Evolutionary conservation across 805 yeast species (phyloP), one percentile per base, ranked within the genome.

Genomic region (Metschnikowia shivogae): DNA sequence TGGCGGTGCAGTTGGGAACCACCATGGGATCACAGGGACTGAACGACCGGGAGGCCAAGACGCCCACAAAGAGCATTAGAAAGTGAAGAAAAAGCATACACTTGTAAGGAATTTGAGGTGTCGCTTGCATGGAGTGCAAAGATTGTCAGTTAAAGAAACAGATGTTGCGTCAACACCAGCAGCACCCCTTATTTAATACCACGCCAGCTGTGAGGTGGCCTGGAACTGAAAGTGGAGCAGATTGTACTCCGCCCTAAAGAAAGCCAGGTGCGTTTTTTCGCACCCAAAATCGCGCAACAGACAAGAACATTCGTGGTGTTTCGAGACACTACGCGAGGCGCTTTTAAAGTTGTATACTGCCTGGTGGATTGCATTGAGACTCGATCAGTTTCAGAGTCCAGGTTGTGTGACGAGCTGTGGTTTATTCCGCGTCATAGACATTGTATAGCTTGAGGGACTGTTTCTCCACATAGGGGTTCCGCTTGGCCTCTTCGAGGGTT

Each of bases 1-100:
- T 46, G 1, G 61, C 65, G 10, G 61, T 45, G 44, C 72, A 67
- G 7, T 42, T 44, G 5, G 39, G 17, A 27, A 62, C 63, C 5
- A 27, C 33, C 5, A 47, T 17, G 2, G 71, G 70, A 49, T 66
- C 64, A 42, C 72, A 65, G 6, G 60, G 53, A 11, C 39, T 45
- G 19, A 38, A 31, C 4, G 10, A 22, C 12, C 29, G 24, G 6
- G 42, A 4, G 3, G 32, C 43, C 13, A 19, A 11, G 6, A 26
- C 9, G 26, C 31, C 12, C 13, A 19, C n/a, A 17, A 39, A n/a
- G 11, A 39, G 19, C n/a, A 39, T 13, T 14, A 27, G 24, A 38
- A 13, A n/a, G 14, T 13, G 13, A 12, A 14, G 11, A 17, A n/a
- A 17, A 24, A 39, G 34, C 40, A 36, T 27, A 27, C 4, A 12